Percentiles rank a stretch among this genome's conserved stretches.
These are phyloP conservation scores for Clavispora santaluciae DNA, from an alignment of 805 yeast genomes.

Conservation along the genomic window DNA sequence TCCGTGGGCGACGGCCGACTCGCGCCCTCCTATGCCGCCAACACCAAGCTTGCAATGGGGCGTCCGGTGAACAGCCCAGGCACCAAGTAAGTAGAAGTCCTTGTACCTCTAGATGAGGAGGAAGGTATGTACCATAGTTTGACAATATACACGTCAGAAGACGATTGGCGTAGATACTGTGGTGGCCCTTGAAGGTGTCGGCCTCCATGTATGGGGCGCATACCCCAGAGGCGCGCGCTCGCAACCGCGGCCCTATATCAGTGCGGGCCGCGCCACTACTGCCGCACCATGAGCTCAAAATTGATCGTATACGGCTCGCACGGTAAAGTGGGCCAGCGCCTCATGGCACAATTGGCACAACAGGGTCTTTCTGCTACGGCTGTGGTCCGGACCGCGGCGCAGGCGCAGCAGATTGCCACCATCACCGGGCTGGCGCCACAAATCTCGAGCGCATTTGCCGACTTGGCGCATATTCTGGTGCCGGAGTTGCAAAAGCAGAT, in stretches of 20 bases:
- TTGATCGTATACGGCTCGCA: constrained; percentile 51
- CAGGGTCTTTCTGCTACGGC: constrained; percentile 30
- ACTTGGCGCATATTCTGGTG: constrained; percentile 33
- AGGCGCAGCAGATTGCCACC: constrained; percentile 33
- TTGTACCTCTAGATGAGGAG: constrained; percentile 2
- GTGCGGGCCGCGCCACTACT: background rate
- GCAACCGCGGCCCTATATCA: background rate
- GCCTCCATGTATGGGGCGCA: no score
- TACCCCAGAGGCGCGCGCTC: no score
- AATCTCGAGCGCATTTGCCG: constrained; percentile 32
- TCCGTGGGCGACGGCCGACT: background rate
- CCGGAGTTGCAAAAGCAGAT: constrained; percentile 32
- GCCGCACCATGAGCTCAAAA: constrained; percentile 2
- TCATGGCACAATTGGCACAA: constrained; percentile 27
- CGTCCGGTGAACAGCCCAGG: background rate
- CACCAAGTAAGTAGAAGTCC: background rate
- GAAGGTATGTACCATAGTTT: constrained; percentile 1
- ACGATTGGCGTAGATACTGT: background rate
- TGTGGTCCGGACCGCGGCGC: constrained; percentile 44
- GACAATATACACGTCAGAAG: background rate
- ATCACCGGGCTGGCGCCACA: constrained; percentile 27
- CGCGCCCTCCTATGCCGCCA: background rate
- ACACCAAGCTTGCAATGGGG: background rate
- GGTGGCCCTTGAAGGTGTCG: no score
- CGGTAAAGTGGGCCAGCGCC: constrained; percentile 52